These are phyloP conservation scores for Pythium guiyangense DNA, from an alignment of 352 stramenopile species.

Conservation along the genomic window DNA sequence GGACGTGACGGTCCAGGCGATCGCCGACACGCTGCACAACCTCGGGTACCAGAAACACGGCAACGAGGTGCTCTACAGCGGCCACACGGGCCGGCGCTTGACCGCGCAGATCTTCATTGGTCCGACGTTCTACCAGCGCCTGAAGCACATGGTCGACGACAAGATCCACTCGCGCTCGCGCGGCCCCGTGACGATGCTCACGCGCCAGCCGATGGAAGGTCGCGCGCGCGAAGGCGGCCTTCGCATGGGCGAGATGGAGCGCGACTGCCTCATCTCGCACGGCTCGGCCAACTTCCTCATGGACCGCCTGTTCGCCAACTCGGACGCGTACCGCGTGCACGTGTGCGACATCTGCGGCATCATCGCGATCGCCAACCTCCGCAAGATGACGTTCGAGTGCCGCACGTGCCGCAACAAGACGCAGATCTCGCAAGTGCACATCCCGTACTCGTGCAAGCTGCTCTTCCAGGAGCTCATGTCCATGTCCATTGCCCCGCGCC, in stretches of 20 bases:
- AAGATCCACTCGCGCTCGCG: conserved; percentile 98
- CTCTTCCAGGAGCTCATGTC: conserved; percentile 99
- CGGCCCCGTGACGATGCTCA: conserved; percentile 97
- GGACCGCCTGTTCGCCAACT: conserved; percentile 99
- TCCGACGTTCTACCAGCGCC: conserved; percentile 99
- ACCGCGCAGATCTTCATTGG: conserved; percentile 98
- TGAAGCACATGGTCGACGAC: conserved; percentile 99
- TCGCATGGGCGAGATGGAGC: conserved; percentile 99
- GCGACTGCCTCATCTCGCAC: conserved; percentile 99
- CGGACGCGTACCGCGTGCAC: conserved; percentile 98
- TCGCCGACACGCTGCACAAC: conserved; percentile 92
- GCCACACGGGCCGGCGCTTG: conserved; percentile 96
- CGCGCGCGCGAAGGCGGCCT: conserved; percentile 97
- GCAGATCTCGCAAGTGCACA: conserved; percentile 94
- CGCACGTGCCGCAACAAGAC: conserved; percentile 94
- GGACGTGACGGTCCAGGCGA: conserved; percentile 96
- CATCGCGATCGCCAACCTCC: conserved; percentile 98
- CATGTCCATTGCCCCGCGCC: conserved; percentile 99
- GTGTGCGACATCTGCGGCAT: conserved; percentile 99
- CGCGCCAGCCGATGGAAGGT: conserved; percentile 98
- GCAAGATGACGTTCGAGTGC: conserved; percentile 99
- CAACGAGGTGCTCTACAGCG: conserved; percentile 99
- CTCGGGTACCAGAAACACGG: conserved; percentile 99
- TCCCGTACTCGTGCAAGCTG: conserved; percentile 99
- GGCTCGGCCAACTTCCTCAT: conserved; percentile 99